Percentiles rank a stretch among this genome's conserved stretches.
These are phyloP conservation scores for Neoscytalidium dimidiatum DNA, from an alignment of 2,329 filamentous ascomycete genomes.

Conservation along the genomic window DNA sequence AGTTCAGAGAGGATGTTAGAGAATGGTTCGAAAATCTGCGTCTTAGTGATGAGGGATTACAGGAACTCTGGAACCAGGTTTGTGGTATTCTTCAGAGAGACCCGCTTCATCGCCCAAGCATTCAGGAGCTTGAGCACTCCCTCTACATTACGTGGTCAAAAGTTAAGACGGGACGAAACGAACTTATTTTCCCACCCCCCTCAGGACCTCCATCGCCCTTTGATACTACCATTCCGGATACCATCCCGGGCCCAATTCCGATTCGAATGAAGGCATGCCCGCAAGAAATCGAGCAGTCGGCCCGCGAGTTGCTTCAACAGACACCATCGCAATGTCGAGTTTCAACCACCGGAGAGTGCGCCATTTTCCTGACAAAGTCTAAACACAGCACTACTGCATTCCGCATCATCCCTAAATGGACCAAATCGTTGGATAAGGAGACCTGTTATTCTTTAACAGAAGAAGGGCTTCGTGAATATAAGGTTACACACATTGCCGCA, in stretches of 20 bases:
- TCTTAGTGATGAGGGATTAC: neutral
- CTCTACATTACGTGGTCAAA: neutral
- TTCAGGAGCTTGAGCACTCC: neutral
- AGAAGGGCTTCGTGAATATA: neutral
- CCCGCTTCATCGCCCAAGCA: neutral
- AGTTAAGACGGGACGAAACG: neutral
- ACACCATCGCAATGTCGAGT: neutral
- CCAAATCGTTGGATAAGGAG: neutral
- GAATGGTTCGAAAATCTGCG: neutral
- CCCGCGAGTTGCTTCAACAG: neutral
- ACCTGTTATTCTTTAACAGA: neutral
- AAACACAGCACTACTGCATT: neutral
- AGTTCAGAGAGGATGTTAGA: neutral
- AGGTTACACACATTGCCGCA: neutral
- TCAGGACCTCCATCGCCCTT: neutral
- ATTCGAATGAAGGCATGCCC: neutral
- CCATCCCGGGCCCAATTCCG: neutral
- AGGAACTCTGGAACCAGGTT: neutral
- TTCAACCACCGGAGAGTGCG: neutral
- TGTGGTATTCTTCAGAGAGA: neutral
- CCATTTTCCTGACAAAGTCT: neutral
- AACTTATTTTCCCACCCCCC: neutral
- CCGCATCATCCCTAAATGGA: neutral
- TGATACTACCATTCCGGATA: neutral
- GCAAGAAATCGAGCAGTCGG: neutral